Percentiles rank a stretch among this genome's conserved stretches.
Evolutionary conservation across 306 rosid species (phyloP).

Genomic region (Fragaria nilgerrensis): DNA sequence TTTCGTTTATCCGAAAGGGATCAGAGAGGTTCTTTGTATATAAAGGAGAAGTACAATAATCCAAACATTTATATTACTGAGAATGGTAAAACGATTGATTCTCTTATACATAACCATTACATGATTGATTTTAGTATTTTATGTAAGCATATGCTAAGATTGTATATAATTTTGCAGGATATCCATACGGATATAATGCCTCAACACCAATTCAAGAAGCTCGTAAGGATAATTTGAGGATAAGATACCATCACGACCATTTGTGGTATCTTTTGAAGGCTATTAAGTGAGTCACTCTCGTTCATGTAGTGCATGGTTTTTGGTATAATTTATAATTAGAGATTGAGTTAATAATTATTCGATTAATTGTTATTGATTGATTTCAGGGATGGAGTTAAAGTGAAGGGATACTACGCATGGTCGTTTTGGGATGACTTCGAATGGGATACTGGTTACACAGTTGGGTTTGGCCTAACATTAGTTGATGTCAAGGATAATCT

Average conservation of each 20-base stretch:
- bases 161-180: neutral
- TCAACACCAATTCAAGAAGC: conserved; percentile 26
- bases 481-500: conserved; percentile 16
- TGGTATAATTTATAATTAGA: neutral
- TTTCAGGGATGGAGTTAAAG: conserved; percentile 19
- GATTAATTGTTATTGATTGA: neutral
- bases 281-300: conserved; percentile 22
- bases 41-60: conserved; percentile 7
- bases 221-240: conserved; percentile 28
- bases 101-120: neutral
- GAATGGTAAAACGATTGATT: conserved; percentile 34
- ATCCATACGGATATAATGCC: conserved; percentile 9
- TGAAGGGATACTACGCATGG: conserved; percentile 31
- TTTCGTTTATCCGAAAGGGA: conserved; percentile 18
- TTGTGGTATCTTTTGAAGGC: conserved; percentile 26
- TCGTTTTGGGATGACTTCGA: conserved; percentile 24
- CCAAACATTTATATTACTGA: conserved; percentile 39
- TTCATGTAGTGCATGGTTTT: neutral
- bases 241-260: conserved; percentile 27
- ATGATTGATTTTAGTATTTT: neutral
- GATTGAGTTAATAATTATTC: neutral
- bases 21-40: neutral
- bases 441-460: conserved; percentile 25
- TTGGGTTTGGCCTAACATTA: conserved; percentile 28
- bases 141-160: too few species aligned